A percentile compares a stretch with the other conserved stretches of the same genome.
Conservation (phyloP, 2,329 filamentous ascomycete genomes). For the Pezicula radicicola region DNA sequence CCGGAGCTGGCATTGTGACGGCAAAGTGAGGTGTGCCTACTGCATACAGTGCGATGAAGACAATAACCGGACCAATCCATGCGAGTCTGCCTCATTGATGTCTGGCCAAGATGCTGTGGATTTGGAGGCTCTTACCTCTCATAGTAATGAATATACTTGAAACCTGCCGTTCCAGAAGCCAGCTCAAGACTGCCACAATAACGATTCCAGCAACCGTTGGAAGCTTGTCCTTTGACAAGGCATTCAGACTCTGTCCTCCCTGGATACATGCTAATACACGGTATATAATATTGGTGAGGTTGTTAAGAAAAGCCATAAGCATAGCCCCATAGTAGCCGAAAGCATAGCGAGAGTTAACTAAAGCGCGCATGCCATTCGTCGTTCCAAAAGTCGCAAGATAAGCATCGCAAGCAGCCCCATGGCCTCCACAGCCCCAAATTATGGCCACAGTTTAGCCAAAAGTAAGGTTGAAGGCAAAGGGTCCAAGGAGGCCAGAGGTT, state of each 20-base stretch:
- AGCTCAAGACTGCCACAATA: slow-evolving; percentile 1
- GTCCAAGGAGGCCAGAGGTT: slow-evolving; percentile 3
- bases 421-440: not conserved
- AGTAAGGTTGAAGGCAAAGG: slow-evolving; percentile 3
- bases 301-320: not conserved
- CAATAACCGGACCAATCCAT: slow-evolving; percentile 1
- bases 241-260: not conserved
- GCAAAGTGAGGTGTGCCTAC: not conserved
- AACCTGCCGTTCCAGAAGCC: not conserved
- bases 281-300: not conserved
- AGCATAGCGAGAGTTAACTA: not conserved
- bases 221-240: not conserved
- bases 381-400: slow-evolving; percentile 1
- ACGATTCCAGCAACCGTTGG: not conserved
- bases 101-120: not conserved
- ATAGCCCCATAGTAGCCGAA: slow-evolving; percentile 1
- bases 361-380: slow-evolving; percentile 1
- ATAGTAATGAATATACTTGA: slow-evolving; percentile 1
- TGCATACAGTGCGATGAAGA: slow-evolving; percentile 1
- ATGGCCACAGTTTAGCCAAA: not conserved
- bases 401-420: not conserved
- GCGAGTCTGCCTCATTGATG: not conserved
- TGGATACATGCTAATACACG: not conserved
- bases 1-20: not conserved
- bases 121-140: not conserved